These are phyloP conservation scores for Boletus semigastroideus DNA, from an alignment of 1,284 basidiomycete species.

Conservation along the genomic window DNA sequence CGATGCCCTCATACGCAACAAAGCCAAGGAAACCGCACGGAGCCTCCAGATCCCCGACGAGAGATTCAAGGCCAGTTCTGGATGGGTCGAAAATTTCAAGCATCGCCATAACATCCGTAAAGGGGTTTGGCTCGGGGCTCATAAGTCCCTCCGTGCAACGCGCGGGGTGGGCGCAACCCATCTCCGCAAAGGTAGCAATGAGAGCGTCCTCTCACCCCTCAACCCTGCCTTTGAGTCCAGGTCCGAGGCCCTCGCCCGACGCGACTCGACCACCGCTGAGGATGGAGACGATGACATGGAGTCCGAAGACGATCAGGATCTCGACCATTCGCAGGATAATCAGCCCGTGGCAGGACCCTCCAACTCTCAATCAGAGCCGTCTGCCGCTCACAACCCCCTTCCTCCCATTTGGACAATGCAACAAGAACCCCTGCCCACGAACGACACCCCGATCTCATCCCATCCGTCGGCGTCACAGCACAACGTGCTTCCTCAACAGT, in stretches of 20 bases:
- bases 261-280: conserved; percentile 29
- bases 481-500: conserved; percentile 29
- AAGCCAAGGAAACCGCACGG: conserved; percentile 69
- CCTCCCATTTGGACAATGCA: conserved; percentile 37
- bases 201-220: conserved; percentile 36
- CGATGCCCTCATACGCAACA: conserved; percentile 69
- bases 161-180: conserved; percentile 33
- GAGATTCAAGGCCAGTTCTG: conserved; percentile 86
- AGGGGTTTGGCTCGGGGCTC: conserved; percentile 55
- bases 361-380: conserved; percentile 24
- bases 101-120: conserved; percentile 71
- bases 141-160: conserved; percentile 33
- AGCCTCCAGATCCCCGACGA: conserved; percentile 58
- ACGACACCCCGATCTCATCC: conserved; percentile 34
- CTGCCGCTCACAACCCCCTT: conserved; percentile 33
- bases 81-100: conserved; percentile 93
- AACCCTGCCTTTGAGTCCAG: conserved; percentile 37
- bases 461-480: conserved; percentile 31
- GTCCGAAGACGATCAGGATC: conserved; percentile 36
- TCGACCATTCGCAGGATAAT: conserved; percentile 27
- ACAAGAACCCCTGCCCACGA: conserved; percentile 29
- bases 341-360: conserved; percentile 31
- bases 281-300: conserved; percentile 38
- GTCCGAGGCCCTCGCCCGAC: conserved; percentile 28
- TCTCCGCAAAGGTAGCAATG: conserved; percentile 35